A percentile compares a stretch with the other conserved stretches of the same genome.
phyloP scores from a whole-genome alignment of 225 moss, liverwort and hornwort genomes.

The Asterella californica region DNA sequence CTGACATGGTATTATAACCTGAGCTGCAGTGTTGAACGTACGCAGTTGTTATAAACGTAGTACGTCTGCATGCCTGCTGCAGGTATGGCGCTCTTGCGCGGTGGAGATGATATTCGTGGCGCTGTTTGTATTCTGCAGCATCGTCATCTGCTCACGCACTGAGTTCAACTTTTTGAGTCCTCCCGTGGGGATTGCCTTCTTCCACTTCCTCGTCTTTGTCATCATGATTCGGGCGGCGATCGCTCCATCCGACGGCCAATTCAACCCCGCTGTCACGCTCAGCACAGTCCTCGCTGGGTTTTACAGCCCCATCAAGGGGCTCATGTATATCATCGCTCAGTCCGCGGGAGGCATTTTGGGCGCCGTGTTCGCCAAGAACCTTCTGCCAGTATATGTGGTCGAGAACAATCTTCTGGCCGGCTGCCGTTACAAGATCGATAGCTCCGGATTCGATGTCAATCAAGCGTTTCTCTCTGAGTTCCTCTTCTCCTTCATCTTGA shows the following conservation, averaged over 20 bases:
- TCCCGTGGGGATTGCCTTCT: constrained; percentile 1
- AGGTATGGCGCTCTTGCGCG: constrained; percentile 3
- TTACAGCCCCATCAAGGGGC: not conserved
- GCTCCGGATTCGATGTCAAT: constrained; percentile 16
- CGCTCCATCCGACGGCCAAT: not conserved
- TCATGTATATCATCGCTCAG: constrained; percentile 2
- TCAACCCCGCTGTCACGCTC: constrained; percentile 1
- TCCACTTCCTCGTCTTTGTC: not conserved
- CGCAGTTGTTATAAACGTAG: not conserved
- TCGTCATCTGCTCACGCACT: not conserved
- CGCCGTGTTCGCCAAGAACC: constrained; percentile 16
- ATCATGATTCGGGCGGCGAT: not conserved
- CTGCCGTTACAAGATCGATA: not conserved
- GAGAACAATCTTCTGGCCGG: constrained; percentile 13
- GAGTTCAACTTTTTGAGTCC: not conserved
- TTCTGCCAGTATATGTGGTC: constrained; percentile 14
- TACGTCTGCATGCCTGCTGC: not conserved
- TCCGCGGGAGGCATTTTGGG: not conserved
- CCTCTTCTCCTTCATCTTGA: constrained; percentile 32
- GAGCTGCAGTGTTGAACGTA: not conserved
- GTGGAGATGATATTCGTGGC: constrained; percentile 1
- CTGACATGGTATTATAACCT: no score
- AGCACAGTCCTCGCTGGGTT: not conserved
- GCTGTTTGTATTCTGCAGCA: not conserved
- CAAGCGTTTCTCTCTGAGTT: constrained; percentile 37